Conservation (phyloP, 1,284 basidiomycete species). For the Pyrrhoderma noxium region DNA sequence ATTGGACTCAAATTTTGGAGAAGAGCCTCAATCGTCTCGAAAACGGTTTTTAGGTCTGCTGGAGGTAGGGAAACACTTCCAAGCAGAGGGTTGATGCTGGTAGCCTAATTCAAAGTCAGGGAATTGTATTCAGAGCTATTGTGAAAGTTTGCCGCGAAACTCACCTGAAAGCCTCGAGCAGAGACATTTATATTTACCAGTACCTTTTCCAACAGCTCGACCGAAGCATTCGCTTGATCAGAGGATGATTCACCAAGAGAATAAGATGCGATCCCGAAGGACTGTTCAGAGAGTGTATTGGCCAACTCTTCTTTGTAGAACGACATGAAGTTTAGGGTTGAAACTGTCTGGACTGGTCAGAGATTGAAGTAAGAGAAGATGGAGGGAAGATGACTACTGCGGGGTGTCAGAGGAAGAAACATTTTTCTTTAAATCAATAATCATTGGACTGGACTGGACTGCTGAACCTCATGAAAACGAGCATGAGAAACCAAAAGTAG, state of each 20-base stretch:
- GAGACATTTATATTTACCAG: constrained; percentile 42
- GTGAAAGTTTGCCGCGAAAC: constrained; percentile 8
- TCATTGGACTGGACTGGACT: not conserved
- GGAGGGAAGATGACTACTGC: not conserved
- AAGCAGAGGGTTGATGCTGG: not conserved
- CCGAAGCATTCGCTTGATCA: constrained; percentile 43
- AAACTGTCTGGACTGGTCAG: not conserved
- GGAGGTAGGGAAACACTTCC: constrained; percentile 10
- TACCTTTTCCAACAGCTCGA: constrained; percentile 50
- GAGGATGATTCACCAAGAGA: constrained; percentile 31
- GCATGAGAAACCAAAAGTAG: not conserved
- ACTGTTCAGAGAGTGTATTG: constrained; percentile 49
- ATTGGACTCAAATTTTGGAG: constrained; percentile 44
- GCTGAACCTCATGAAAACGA: not conserved
- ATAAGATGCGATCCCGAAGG: constrained; percentile 47
- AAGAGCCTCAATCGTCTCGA: constrained; percentile 53
- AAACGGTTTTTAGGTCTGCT: constrained; percentile 24
- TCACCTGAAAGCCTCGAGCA: constrained; percentile 45
- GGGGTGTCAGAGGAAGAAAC: not conserved
- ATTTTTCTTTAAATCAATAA: not conserved
- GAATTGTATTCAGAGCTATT: not conserved
- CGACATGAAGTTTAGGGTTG: constrained; percentile 12
- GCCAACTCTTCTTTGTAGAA: constrained; percentile 51
- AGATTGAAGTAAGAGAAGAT: not conserved
- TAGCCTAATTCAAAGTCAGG: not conserved